phyloP scores from a whole-genome alignment of 2,329 filamentous ascomycete genomes.

The Monilinia fructicola region DNA sequence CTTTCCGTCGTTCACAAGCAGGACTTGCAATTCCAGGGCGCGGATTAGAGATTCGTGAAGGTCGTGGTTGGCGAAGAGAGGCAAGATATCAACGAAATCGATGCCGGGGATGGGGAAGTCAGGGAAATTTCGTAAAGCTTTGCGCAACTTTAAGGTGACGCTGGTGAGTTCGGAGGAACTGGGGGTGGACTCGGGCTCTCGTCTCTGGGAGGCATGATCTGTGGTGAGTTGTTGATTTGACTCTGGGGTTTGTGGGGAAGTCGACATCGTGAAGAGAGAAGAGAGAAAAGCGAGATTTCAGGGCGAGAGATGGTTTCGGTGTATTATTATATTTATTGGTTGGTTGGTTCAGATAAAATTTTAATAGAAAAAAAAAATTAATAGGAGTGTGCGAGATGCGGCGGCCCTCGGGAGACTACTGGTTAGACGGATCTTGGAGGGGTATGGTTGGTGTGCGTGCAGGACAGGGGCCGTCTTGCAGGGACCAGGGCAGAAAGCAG shows the following conservation, averaged over 20 bases:
- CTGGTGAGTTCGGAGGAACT: slow-evolving; percentile 41
- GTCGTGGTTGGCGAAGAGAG: slow-evolving; percentile 78
- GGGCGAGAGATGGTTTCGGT: no score
- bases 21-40: slow-evolving; percentile 81
- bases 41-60: slow-evolving; percentile 76
- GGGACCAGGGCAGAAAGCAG: slow-evolving; percentile 3
- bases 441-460: slow-evolving; percentile 6
- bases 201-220: slow-evolving; percentile 39
- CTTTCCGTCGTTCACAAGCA: slow-evolving; percentile 57
- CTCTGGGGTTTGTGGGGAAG: slow-evolving; percentile 29
- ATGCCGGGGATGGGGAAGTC: slow-evolving; percentile 93
- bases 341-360: slow-evolving; percentile 18
- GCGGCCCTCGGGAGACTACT: slow-evolving; percentile 21
- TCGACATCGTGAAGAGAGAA: slow-evolving; percentile 38
- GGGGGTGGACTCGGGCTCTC: slow-evolving; percentile 38
- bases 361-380: background rate
- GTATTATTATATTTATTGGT: background rate
- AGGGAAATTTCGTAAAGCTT: slow-evolving; percentile 77
- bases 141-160: slow-evolving; percentile 68
- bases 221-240: slow-evolving; percentile 26
- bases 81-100: slow-evolving; percentile 96
- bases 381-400: slow-evolving; percentile 21
- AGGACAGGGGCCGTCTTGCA: background rate
- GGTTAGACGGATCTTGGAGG: slow-evolving; percentile 14
- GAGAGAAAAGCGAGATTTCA: slow-evolving; percentile 30